Percentiles rank a stretch among this genome's conserved stretches.
phyloP scores from a whole-genome alignment of 441 rosid genomes.

The Populus hybrid region DNA sequence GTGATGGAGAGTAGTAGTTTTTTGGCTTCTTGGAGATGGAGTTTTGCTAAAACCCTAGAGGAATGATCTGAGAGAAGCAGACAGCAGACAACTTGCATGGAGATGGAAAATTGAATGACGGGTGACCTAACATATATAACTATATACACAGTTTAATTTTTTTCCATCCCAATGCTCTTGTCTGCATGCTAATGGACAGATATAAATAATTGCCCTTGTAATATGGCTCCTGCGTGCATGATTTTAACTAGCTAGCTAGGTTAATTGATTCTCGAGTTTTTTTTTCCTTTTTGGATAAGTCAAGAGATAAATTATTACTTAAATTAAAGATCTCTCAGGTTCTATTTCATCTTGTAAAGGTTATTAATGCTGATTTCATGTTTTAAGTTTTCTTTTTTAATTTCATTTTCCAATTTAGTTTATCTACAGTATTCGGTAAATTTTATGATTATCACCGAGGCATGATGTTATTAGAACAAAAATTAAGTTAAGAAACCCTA shows the following conservation, averaged over 20 bases:
- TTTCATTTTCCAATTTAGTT: background rate
- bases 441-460: background rate
- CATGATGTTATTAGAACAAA: background rate
- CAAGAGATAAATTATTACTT: background rate
- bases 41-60: constrained; percentile 33
- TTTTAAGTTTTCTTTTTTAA: background rate
- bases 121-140: constrained; percentile 33
- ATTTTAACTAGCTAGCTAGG: too few species aligned
- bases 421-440: too few species aligned
- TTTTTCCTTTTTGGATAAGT: background rate
- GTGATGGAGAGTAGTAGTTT: constrained; percentile 11
- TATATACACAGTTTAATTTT: background rate
- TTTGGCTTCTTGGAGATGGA: constrained; percentile 39
- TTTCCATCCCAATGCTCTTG: constrained; percentile 46
- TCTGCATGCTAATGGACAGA: constrained; percentile 34
- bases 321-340: background rate
- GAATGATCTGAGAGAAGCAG: constrained; percentile 14
- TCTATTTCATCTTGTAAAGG: background rate
- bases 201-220: constrained; percentile 18
- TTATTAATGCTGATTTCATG: background rate
- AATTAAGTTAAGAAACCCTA: too few species aligned
- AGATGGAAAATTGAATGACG: constrained; percentile 33
- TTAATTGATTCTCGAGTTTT: background rate
- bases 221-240: background rate
- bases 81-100: constrained; percentile 33